These are phyloP conservation scores for Protomyces inouyei DNA, from an alignment of 1,139 yeast species.

Conservation along the genomic window DNA sequence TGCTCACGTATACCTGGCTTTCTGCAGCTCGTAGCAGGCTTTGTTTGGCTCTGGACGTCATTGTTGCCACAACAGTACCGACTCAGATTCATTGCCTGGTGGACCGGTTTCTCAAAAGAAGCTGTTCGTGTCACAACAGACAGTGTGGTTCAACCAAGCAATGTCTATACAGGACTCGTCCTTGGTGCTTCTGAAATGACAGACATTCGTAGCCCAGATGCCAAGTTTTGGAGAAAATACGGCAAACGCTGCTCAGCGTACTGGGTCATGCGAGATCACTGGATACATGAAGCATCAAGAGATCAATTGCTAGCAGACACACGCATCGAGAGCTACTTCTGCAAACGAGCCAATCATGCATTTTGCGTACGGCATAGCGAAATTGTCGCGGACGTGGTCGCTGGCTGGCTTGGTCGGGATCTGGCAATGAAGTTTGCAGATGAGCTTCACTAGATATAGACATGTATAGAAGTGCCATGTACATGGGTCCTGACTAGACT, in stretches of 20 bases:
- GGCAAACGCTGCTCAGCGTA: conserved; percentile 18
- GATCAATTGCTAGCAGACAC: not conserved
- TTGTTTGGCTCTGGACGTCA: not conserved
- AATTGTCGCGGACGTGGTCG: conserved; percentile 10
- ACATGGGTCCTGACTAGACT: not conserved
- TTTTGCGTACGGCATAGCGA: conserved; percentile 24
- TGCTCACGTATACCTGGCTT: conserved; percentile 7
- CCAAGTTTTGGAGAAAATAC: not conserved
- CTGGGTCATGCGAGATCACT: conserved; percentile 12
- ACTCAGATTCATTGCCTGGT: not conserved
- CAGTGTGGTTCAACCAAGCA: not conserved
- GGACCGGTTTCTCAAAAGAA: conserved; percentile 10
- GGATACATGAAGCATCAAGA: conserved; percentile 2
- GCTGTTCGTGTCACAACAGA: conserved; percentile 11
- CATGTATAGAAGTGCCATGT: not conserved
- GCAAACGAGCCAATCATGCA: conserved; percentile 12
- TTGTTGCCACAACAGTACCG: not conserved
- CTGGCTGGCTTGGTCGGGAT: conserved; percentile 12
- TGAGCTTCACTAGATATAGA: not conserved
- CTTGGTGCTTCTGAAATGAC: conserved; percentile 20
- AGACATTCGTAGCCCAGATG: conserved; percentile 12
- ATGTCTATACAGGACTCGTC: conserved; percentile 13
- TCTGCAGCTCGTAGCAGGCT: not conserved
- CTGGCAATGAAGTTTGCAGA: not conserved
- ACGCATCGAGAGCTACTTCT: conserved; percentile 11